phyloP scores from a whole-genome alignment of 345 rosid genomes.

The Camelina hispida region DNA sequence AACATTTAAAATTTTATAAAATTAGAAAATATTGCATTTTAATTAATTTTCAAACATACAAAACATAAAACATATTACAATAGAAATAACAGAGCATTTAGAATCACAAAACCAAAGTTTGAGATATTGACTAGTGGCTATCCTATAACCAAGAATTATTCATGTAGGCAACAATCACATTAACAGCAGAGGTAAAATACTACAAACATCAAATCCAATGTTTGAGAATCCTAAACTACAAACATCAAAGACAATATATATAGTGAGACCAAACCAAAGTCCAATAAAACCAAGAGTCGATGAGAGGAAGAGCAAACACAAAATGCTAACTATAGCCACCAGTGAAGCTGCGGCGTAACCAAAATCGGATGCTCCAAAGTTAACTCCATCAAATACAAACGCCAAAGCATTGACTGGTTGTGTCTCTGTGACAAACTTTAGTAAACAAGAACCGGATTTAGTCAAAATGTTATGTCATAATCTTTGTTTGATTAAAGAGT shows the following conservation, averaged over 20 bases:
- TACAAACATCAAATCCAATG: no score
- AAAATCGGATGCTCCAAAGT: slow-evolving; percentile 94
- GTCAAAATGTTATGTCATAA: background rate
- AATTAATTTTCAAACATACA: no score
- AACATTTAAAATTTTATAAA: no score
- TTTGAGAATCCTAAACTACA: no score
- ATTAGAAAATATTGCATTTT: no score
- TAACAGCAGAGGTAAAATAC: no score
- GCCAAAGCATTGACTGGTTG: slow-evolving; percentile 93
- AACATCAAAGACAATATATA: slow-evolving; percentile 8
- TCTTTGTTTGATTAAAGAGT: slow-evolving; percentile 11
- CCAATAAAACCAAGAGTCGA: slow-evolving; percentile 68
- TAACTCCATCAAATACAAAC: slow-evolving; percentile 90
- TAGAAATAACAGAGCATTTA: no score
- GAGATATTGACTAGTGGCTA: no score
- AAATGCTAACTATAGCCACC: slow-evolving; percentile 74
- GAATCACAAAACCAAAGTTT: no score
- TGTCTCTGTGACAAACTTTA: slow-evolving; percentile 84
- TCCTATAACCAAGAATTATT: no score
- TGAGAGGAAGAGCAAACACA: slow-evolving; percentile 63
- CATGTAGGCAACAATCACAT: no score
- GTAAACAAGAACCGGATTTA: slow-evolving; percentile 22
- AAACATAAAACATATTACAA: no score
- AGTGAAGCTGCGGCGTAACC: slow-evolving; percentile 87
- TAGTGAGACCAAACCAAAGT: slow-evolving; percentile 84